A percentile compares a stretch with the other conserved stretches of the same genome.
phyloP scores from a whole-genome alignment of 176 grass and related monocot species.

The Oryza australiensis region DNA sequence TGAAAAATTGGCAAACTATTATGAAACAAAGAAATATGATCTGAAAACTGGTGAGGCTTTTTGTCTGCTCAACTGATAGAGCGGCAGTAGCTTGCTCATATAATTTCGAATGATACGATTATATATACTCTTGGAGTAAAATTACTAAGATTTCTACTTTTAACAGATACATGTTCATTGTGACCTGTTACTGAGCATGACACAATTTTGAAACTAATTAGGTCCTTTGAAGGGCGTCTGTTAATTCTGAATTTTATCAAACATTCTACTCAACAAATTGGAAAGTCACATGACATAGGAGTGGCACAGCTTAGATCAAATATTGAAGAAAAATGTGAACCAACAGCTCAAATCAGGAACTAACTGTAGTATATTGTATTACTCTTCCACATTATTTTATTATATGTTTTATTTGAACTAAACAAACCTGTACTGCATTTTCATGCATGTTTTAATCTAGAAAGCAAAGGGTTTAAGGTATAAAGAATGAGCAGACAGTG shows the following conservation, averaged over 20 bases:
- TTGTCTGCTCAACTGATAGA: not conserved
- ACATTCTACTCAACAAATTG: conserved; percentile 4
- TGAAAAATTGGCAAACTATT: not conserved
- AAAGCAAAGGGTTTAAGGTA: not conserved
- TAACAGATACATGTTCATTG: not conserved
- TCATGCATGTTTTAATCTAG: not conserved
- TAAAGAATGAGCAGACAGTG: conserved; percentile 3
- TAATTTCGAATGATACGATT: conserved; percentile 7
- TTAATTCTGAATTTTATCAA: conserved; percentile 21
- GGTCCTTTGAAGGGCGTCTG: not conserved
- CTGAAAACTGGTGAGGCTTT: not conserved
- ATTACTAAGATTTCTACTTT: not conserved
- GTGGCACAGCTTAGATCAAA: conserved; percentile 21
- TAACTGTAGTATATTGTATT: not conserved
- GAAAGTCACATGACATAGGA: not conserved
- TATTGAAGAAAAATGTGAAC: conserved; percentile 19
- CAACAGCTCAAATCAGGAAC: conserved; percentile 10
- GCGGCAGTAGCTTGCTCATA: not conserved
- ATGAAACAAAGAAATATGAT: conserved; percentile 1
- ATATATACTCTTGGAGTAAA: conserved; percentile 8
- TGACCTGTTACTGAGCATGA: not conserved
- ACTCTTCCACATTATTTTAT: conserved; percentile 9
- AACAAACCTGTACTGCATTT: conserved; percentile 1
- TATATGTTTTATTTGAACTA: conserved; percentile 19
- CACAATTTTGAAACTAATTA: not conserved